These are phyloP conservation scores for Rhododendron simsii DNA, from an alignment of 148 eudicot genomes.

Conservation along the genomic window DNA sequence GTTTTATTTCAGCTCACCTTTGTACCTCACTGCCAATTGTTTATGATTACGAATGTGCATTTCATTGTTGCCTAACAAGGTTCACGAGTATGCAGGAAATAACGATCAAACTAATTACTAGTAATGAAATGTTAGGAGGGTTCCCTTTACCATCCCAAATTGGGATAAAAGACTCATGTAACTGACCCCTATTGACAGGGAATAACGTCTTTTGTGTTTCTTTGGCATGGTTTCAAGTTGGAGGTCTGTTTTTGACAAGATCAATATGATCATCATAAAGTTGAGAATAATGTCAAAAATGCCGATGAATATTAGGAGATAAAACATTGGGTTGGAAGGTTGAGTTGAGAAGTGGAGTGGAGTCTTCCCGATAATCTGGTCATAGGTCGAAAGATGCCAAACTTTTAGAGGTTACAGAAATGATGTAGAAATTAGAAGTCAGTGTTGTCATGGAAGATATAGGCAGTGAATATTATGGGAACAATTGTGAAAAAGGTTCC, in stretches of 20 bases:
- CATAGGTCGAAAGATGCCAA: neutral
- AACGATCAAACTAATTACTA: neutral
- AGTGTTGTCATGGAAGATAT: neutral
- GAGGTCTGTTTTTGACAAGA: neutral
- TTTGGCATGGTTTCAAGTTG: neutral
- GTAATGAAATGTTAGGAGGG: neutral
- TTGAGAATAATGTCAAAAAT: neutral
- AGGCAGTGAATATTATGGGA: neutral
- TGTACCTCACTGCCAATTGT: neutral
- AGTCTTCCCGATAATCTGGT: neutral
- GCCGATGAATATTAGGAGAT: neutral
- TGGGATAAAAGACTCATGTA: neutral
- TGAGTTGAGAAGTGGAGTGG: neutral
- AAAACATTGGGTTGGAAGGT: neutral
- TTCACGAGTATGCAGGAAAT: neutral
- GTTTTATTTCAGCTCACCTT: neutral
- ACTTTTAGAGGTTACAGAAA: neutral
- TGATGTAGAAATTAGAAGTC: neutral
- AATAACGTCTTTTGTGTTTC: neutral
- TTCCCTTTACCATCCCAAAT: neutral
- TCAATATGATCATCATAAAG: neutral
- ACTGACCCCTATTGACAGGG: neutral
- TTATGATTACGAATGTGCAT: neutral
- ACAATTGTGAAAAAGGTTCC: neutral
- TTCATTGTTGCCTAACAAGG: neutral